Conservation (phyloP, 768 basidiomycete genomes). For the Hebeloma cylindrosporum region DNA sequence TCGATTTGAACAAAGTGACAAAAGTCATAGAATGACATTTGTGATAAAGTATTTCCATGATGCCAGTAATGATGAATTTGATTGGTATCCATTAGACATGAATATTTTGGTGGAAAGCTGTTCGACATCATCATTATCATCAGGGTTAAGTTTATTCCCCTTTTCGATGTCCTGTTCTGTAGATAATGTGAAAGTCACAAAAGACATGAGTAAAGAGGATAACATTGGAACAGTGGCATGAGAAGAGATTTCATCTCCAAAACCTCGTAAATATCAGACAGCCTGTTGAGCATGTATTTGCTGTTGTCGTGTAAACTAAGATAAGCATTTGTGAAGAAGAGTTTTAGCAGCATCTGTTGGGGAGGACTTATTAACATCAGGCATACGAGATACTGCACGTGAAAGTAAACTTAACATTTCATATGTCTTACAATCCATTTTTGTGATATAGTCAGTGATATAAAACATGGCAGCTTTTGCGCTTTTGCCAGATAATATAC, state of each 20-base stretch:
- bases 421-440: constrained; percentile 27
- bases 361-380: not conserved
- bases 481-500: constrained; percentile 32
- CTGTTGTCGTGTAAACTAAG: constrained; percentile 28
- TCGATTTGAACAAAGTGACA: constrained; percentile 12
- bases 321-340: constrained; percentile 31
- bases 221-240: constrained; percentile 30
- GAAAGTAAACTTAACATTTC: constrained; percentile 27
- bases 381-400: constrained; percentile 16
- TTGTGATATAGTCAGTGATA: constrained; percentile 37
- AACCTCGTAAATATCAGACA: constrained; percentile 27
- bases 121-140: not conserved
- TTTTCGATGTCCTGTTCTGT: not conserved
- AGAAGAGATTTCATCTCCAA: constrained; percentile 25
- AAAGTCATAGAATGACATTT: constrained; percentile 32
- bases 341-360: constrained; percentile 15
- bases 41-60: constrained; percentile 8
- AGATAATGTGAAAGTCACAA: too few species aligned
- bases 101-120: not conserved
- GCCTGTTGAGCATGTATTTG: constrained; percentile 37
- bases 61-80: constrained; percentile 31
- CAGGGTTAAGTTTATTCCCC: not conserved
- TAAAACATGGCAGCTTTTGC: constrained; percentile 38
- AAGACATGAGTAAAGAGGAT: constrained; percentile 15
- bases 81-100: constrained; percentile 9